Evolutionary conservation across 306 rosid species (phyloP).

Genomic region (Cyamopsis tetragonoloba): DNA sequence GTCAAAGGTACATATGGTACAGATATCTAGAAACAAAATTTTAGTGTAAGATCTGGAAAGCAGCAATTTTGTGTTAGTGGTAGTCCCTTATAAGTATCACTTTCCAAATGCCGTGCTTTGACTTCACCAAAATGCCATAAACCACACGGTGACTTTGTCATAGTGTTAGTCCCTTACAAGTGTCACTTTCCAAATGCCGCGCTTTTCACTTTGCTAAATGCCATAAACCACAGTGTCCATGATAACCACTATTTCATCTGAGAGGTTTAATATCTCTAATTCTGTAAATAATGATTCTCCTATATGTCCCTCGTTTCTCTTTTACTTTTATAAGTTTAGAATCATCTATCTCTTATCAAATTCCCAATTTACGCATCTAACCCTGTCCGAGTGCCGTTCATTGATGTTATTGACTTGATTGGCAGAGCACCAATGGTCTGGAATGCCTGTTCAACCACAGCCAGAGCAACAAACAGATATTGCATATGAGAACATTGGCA

Average conservation of each 20-base stretch:
- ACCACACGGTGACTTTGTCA: too few species aligned
- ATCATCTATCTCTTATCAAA: not conserved
- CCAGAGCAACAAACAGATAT: slow-evolving; percentile 23
- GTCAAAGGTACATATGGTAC: too few species aligned
- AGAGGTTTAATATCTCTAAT: not conserved
- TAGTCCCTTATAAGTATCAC: too few species aligned
- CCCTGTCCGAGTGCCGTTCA: not conserved
- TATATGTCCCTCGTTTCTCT: not conserved
- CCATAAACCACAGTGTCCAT: not conserved
- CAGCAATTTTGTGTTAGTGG: too few species aligned
- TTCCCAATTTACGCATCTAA: not conserved
- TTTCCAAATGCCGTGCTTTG: not conserved
- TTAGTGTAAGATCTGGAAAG: too few species aligned
- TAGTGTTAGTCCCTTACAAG: too few species aligned
- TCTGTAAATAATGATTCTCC: not conserved
- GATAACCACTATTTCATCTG: not conserved
- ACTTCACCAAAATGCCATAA: not conserved
- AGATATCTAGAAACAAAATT: too few species aligned
- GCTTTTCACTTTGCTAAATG: not conserved
- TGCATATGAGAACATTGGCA: not conserved
- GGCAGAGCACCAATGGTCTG: slow-evolving; percentile 36
- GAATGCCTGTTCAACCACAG: slow-evolving; percentile 25
- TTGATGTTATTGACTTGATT: slow-evolving; percentile 19
- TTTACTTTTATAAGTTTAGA: not conserved
- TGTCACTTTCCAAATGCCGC: too few species aligned